phyloP scores from a whole-genome alignment of 1,139 yeast genomes.

The Candida tropicalis region DNA sequence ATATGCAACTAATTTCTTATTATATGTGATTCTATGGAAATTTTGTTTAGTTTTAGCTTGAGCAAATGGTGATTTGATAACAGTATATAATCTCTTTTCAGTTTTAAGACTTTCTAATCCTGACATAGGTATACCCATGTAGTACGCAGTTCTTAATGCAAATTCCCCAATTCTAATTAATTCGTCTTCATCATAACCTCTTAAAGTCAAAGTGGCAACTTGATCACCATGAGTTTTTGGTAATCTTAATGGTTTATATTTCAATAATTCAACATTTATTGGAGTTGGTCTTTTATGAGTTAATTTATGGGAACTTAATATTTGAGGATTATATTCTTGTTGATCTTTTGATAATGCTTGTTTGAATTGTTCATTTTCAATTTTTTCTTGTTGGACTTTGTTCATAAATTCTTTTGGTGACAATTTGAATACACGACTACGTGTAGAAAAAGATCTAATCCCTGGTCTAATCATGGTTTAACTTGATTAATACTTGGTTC shows the following conservation, averaged over 20 bases:
- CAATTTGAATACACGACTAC: conserved; percentile 9
- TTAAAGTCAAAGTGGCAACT: conserved; percentile 69
- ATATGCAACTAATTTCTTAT: conserved; percentile 71
- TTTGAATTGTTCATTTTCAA: conserved; percentile 34
- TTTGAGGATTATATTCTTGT: conserved; percentile 45
- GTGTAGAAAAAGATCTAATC: conserved; percentile 9
- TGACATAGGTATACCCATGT: conserved; percentile 80
- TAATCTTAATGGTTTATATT: conserved; percentile 78
- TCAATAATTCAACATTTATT: conserved; percentile 77
- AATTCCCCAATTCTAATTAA: conserved; percentile 81
- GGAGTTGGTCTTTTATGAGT: conserved; percentile 64
- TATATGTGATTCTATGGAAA: conserved; percentile 84
- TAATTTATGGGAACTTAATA: conserved; percentile 34
- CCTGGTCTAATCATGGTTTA: conserved; percentile 1
- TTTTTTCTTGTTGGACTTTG: conserved; percentile 27
- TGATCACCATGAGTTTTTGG: conserved; percentile 69
- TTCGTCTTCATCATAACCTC: conserved; percentile 72
- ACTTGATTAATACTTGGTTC: neutral
- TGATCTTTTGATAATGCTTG: conserved; percentile 20
- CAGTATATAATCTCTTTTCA: conserved; percentile 83
- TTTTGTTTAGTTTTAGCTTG: conserved; percentile 95
- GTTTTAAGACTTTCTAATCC: conserved; percentile 60
- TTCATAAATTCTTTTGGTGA: conserved; percentile 36
- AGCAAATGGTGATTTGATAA: conserved; percentile 89
- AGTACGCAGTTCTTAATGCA: conserved; percentile 87